A percentile compares a stretch with the other conserved stretches of the same genome.
These are phyloP conservation scores for Kuraishia ogatae DNA, from an alignment of 805 yeast species.

Conservation along the genomic window DNA sequence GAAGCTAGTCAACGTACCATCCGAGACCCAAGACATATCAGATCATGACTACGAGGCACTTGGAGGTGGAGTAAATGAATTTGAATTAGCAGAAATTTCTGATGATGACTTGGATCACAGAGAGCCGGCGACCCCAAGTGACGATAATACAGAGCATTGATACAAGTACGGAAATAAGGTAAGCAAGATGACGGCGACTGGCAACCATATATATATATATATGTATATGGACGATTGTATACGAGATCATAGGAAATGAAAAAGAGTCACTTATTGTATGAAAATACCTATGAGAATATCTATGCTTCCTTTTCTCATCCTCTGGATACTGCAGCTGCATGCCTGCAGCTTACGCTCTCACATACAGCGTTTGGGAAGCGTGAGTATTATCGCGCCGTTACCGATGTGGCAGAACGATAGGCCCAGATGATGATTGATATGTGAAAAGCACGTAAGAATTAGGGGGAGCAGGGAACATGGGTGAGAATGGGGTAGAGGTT, in stretches of 20 bases:
- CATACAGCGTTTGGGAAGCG: background rate
- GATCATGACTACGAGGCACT: constrained; percentile 2
- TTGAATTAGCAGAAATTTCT: constrained; percentile 19
- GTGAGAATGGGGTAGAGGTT: too few relatives aligned
- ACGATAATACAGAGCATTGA: background rate
- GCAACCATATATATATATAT: too few relatives aligned
- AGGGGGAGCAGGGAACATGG: too few relatives aligned
- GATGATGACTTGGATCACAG: constrained; percentile 11
- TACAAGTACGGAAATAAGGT: too few relatives aligned
- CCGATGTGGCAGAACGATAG: background rate
- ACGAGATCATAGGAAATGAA: background rate
- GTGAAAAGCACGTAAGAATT: background rate
- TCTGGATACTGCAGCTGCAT: background rate
- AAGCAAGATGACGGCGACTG: background rate
- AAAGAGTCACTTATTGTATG: too few relatives aligned
- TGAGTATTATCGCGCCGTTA: background rate
- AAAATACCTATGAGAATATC: too few relatives aligned
- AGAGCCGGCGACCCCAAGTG: constrained; percentile 2
- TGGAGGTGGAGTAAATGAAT: constrained; percentile 6
- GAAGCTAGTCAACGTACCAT: constrained; percentile 24
- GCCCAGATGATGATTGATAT: background rate
- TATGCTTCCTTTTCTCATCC: too few relatives aligned
- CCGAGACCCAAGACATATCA: background rate
- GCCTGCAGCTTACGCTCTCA: background rate
- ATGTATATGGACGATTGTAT: background rate